These are phyloP conservation scores for Panicum miliaceum DNA, from an alignment of 176 grass and related monocot species.

Conservation along the genomic window DNA sequence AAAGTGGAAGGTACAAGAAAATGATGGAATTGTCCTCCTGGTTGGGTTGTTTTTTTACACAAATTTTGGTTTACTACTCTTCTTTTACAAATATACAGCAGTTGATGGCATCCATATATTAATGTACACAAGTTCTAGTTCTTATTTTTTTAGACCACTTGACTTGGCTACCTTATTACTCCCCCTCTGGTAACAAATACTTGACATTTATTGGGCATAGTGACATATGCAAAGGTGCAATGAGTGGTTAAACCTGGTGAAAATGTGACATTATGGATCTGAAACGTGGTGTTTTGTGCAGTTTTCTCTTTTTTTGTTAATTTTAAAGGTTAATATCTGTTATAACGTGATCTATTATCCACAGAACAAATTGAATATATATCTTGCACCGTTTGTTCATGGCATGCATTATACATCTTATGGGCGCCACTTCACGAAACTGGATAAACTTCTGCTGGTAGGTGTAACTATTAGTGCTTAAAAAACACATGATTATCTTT, in stretches of 20 bases:
- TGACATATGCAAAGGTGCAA: neutral
- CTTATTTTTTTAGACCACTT: neutral
- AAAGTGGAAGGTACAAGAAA: constrained; percentile 65
- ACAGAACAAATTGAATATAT: constrained; percentile 64
- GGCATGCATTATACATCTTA: constrained; percentile 79
- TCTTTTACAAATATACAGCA: neutral
- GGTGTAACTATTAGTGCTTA: neutral
- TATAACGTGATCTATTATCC: constrained; percentile 13
- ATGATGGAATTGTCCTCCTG: constrained; percentile 13
- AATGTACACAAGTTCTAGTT: neutral
- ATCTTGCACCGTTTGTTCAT: constrained; percentile 77
- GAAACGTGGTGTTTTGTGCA: neutral
- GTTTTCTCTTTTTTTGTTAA: neutral
- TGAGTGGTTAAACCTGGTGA: neutral
- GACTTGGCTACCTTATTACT: neutral
- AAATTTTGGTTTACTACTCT: neutral
- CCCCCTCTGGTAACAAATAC: neutral
- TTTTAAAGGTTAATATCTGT: constrained; percentile 13
- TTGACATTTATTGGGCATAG: neutral
- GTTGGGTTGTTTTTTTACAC: neutral
- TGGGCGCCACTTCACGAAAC: constrained; percentile 81
- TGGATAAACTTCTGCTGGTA: constrained; percentile 63
- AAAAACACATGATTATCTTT: constrained; percentile 24
- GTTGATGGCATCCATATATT: neutral
- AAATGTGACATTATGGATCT: neutral